A percentile compares a stretch with the other conserved stretches of the same genome.
phyloP scores from a whole-genome alignment of 768 basidiomycete genomes.

The Rhizopogon vulgaris region DNA sequence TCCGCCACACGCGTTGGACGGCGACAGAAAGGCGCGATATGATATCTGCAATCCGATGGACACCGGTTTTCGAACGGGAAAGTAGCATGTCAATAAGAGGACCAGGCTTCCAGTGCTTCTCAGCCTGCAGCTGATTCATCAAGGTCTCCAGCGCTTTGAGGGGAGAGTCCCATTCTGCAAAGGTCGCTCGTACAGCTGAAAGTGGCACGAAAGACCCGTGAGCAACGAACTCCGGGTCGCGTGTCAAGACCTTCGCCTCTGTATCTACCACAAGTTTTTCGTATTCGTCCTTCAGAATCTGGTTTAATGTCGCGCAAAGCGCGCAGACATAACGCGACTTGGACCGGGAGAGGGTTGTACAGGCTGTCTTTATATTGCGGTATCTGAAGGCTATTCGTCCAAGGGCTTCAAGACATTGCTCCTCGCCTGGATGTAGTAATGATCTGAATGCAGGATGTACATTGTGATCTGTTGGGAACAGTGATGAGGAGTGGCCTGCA shows the following conservation, averaged over 20 bases:
- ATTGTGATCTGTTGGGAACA: slow-evolving; percentile 59
- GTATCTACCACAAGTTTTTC: slow-evolving; percentile 74
- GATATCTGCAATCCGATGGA: slow-evolving; percentile 69
- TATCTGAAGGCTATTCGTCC: slow-evolving; percentile 72
- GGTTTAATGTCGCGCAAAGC: slow-evolving; percentile 64
- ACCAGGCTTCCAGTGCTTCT: slow-evolving; percentile 57
- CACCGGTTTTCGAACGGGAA: slow-evolving; percentile 67
- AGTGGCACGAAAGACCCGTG: slow-evolving; percentile 80
- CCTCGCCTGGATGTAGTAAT: slow-evolving; percentile 85
- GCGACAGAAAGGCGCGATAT: slow-evolving; percentile 64
- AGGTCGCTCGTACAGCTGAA: slow-evolving; percentile 75
- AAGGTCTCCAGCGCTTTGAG: slow-evolving; percentile 65
- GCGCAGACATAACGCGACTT: slow-evolving; percentile 76
- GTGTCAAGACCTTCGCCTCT: slow-evolving; percentile 70
- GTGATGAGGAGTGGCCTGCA: slow-evolving; percentile 80
- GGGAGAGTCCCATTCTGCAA: slow-evolving; percentile 86
- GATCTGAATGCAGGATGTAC: slow-evolving; percentile 59
- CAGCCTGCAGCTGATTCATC: slow-evolving; percentile 53
- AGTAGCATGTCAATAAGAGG: slow-evolving; percentile 76
- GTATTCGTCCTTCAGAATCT: slow-evolving; percentile 75
- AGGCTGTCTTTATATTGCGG: slow-evolving; percentile 60
- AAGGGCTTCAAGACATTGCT: slow-evolving; percentile 76
- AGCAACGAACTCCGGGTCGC: slow-evolving; percentile 74
- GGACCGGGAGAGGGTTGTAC: slow-evolving; percentile 43
- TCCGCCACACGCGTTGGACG: slow-evolving; percentile 79